Base-by-base conservation (phyloP, 805 yeast species). In the Saturnispora gosingensis region DNA sequence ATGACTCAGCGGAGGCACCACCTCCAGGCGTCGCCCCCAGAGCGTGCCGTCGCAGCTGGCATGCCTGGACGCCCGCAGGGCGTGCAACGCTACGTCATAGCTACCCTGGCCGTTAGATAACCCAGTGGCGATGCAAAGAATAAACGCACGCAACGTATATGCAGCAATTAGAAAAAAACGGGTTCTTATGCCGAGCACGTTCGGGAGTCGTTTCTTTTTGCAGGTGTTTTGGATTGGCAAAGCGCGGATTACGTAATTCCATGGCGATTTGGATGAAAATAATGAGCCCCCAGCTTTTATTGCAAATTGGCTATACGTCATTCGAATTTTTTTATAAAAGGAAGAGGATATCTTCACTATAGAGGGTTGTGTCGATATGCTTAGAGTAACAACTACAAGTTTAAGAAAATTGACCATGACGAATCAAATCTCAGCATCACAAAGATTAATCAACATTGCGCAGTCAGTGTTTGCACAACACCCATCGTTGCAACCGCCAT, bases 371-470 rank as follows among this genome's bases (percentile, higher is more conserved):
- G 16, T 25, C 8, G 15, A 28, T 4, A 18, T 30, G 39, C 10
- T 30, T 45, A 30, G 16, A 3, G 13, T 8, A 38, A 8, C 24
- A 18, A 16, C 11, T 38, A 38, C 4, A 8, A 38, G 22, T 13
- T 22, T 5, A 16, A 40, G 20, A 24, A 40, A 25, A 40, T 5
- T 24, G 4, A 15, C 32, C 24, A 36, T 25, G 34, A 51, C 27
- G 15, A 47, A n/a, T 38, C 24, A 47, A 30, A 43, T 22, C 15
- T 24, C 61, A 24, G 61, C 67, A 8, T 55, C 63, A 42, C 54
- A 59, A 32, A 61, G 67, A 58, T 56, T 63, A 48, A 59, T 43
- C 43, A 53, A 44, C 28, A 46, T 56, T 15, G 58, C 56, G 4
- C 55, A 59, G 5, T 57, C 56, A 15, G 49, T 65, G 35, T 44